phyloP scores from a whole-genome alignment of 257 asterid genomes.

The Solanum rostratum region DNA sequence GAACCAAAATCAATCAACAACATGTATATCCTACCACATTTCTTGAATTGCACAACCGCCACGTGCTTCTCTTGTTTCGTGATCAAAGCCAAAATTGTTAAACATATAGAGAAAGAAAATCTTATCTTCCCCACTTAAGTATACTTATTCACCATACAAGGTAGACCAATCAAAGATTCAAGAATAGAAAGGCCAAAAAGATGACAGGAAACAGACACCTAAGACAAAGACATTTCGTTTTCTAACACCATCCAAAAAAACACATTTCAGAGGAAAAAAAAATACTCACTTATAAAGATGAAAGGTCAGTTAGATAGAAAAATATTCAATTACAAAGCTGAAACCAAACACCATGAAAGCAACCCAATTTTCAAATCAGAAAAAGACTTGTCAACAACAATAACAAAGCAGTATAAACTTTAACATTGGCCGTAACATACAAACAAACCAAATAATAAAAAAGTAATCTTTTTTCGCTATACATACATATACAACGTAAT shows the following conservation, averaged over 20 bases:
- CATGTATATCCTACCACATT: background rate
- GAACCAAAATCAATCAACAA: background rate
- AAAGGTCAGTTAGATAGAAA: constrained; percentile 8
- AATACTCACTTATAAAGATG: background rate
- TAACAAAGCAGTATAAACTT: background rate
- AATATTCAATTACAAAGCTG: background rate
- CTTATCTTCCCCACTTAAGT: background rate
- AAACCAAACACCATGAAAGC: constrained; percentile 42
- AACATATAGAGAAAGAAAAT: background rate
- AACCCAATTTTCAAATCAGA: constrained; percentile 33
- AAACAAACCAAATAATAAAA: background rate
- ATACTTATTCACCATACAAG: constrained; percentile 4
- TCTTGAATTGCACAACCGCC: background rate
- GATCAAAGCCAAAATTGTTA: background rate
- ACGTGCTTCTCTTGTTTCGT: background rate
- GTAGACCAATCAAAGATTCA: constrained; percentile 13
- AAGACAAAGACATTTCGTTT: constrained; percentile 16
- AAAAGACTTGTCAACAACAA: constrained; percentile 41
- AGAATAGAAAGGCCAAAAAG: constrained; percentile 3
- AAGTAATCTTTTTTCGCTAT: no score
- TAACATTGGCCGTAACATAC: background rate
- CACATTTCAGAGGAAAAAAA: background rate
- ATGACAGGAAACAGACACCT: constrained; percentile 18
- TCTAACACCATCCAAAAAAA: background rate
- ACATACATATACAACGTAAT: background rate